A percentile compares a stretch with the other conserved stretches of the same genome.
Conservation (phyloP, 2,329 filamentous ascomycete species). For the Hymenoscyphus albidus region DNA sequence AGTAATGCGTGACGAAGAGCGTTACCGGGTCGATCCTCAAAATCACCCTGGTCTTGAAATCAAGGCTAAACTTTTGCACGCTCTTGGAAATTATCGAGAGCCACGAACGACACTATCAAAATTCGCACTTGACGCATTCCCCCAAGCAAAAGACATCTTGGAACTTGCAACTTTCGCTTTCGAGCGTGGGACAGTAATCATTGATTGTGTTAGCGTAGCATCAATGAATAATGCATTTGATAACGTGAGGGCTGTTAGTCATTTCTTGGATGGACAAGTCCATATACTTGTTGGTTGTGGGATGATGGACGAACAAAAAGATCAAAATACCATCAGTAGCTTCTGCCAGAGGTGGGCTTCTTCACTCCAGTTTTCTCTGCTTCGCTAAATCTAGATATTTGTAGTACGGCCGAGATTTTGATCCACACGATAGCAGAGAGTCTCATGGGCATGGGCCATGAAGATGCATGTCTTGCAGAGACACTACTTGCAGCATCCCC, state of each 20-base stretch:
- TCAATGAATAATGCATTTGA: constrained; percentile 16
- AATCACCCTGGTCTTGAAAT: constrained; percentile 43
- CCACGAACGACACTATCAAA: constrained; percentile 31
- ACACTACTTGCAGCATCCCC: constrained; percentile 33
- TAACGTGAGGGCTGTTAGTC: constrained; percentile 25
- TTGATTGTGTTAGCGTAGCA: constrained; percentile 26
- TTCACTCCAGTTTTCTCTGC: not conserved
- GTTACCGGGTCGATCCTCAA: constrained; percentile 41
- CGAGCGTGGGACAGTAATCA: constrained; percentile 22
- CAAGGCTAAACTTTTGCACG: constrained; percentile 39
- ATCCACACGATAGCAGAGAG: constrained; percentile 22
- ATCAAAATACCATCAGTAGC: constrained; percentile 20
- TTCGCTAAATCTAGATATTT: not conserved
- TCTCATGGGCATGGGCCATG: constrained; percentile 28
- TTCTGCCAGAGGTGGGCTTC: constrained; percentile 26
- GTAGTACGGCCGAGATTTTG: constrained; percentile 23
- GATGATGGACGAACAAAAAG: constrained; percentile 22
- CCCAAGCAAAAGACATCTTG: constrained; percentile 36
- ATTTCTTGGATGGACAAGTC: constrained; percentile 15
- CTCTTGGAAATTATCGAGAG: constrained; percentile 21
- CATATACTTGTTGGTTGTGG: constrained; percentile 26
- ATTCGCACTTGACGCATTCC: constrained; percentile 42
- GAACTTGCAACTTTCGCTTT: constrained; percentile 21
- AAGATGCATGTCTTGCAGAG: constrained; percentile 37
- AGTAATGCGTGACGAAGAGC: constrained; percentile 40